These are phyloP conservation scores for Odontarrhena argentea DNA, from an alignment of 345 rosid species.

Conservation along the genomic window DNA sequence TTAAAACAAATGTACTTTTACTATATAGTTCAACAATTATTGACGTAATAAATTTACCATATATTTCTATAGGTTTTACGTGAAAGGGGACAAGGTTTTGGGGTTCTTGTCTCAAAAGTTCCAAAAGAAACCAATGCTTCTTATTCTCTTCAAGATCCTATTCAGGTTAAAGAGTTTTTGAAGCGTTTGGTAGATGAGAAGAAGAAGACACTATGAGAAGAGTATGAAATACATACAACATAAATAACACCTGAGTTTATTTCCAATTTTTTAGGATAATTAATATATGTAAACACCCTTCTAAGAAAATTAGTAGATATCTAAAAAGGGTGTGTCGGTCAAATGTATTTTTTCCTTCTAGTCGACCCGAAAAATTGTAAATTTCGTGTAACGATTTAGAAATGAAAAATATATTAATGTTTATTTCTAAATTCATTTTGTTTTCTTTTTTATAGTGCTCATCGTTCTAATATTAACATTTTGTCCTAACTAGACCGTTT, in stretches of 20 bases:
- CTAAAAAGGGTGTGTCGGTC: conserved; percentile 27
- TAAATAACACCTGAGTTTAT: conserved; percentile 34
- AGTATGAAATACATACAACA: conserved; percentile 4
- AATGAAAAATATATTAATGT: conserved; percentile 12
- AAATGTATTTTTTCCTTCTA: conserved; percentile 3
- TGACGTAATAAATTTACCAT: background rate
- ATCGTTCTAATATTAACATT: no score
- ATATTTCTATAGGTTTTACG: conserved; percentile 57
- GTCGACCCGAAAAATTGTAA: conserved; percentile 38
- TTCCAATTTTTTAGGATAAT: conserved; percentile 38
- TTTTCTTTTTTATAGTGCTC: background rate
- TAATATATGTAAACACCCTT: conserved; percentile 27
- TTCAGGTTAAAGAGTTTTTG: conserved; percentile 80
- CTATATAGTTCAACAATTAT: background rate
- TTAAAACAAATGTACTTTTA: background rate
- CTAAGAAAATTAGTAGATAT: conserved; percentile 19
- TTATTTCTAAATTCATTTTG: no score
- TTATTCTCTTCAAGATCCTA: conserved; percentile 82
- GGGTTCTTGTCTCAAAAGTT: conserved; percentile 83
- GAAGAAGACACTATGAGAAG: conserved; percentile 27
- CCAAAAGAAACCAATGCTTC: conserved; percentile 90
- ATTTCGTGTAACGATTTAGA: conserved; percentile 43
- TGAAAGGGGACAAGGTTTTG: conserved; percentile 77
- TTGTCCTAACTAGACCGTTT: no score
- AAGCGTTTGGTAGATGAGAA: conserved; percentile 76